Conservation (phyloP, 1,284 basidiomycete species). For the Vanrija humicola region DNA sequence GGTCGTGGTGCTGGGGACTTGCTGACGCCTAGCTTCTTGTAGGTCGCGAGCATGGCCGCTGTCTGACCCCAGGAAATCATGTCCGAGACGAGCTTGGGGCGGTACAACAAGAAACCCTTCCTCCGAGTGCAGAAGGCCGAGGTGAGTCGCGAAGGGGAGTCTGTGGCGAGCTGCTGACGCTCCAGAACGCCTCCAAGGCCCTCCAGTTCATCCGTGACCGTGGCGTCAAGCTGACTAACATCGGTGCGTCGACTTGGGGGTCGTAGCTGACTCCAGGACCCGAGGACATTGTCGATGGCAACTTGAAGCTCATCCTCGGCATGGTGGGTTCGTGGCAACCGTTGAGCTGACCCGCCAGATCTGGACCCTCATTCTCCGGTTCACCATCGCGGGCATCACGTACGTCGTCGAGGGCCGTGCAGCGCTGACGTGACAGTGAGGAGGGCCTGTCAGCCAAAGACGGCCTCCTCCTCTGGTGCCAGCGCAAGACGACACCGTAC, state of each 20-base stretch:
- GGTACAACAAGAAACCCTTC: conserved; percentile 82
- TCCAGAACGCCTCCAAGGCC: conserved; percentile 84
- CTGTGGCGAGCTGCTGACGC: not conserved
- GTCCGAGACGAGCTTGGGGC: conserved; percentile 85
- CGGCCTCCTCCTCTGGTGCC: conserved; percentile 94
- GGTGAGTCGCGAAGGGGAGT: conserved; percentile 19
- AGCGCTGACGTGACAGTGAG: conserved; percentile 59
- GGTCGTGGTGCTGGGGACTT: not conserved
- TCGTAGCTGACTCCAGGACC: conserved; percentile 19
- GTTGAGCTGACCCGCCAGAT: conserved; percentile 53
- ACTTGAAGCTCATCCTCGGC: conserved; percentile 92
- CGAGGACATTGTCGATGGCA: conserved; percentile 93
- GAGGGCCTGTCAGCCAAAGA: conserved; percentile 97
- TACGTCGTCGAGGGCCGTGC: conserved; percentile 49
- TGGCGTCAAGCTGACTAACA: conserved; percentile 95
- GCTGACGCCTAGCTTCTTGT: conserved; percentile 65
- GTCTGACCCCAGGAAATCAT: conserved; percentile 70
- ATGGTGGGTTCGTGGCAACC: conserved; percentile 54
- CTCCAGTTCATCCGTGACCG: conserved; percentile 90
- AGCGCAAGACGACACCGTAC: conserved; percentile 89
- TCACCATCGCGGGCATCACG: conserved; percentile 98
- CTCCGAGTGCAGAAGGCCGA: conserved; percentile 97
- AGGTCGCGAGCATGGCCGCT: not conserved
- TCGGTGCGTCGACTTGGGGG: conserved; percentile 58
- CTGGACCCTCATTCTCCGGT: conserved; percentile 94